Evolutionary conservation across 2,329 filamentous ascomycete species (phyloP).

Genomic region (Parascedosporium putredinis): DNA sequence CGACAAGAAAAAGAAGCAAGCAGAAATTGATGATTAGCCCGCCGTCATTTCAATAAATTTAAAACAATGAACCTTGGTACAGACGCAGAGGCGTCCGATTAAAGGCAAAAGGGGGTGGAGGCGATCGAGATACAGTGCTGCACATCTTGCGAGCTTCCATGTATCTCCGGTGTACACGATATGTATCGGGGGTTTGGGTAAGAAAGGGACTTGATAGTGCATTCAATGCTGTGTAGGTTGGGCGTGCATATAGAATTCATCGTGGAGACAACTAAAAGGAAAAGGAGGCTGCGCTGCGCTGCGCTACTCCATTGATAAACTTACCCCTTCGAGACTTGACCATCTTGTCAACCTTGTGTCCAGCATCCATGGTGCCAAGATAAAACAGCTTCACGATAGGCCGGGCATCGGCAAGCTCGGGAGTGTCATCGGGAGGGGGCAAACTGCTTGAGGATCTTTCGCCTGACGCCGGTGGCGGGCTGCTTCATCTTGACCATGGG

Average conservation of each 20-base stretch:
- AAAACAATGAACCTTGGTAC: neutral
- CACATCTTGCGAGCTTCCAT: neutral
- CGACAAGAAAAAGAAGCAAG: slow-evolving; percentile 14
- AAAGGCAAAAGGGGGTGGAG: too few species aligned
- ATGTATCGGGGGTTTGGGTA: neutral
- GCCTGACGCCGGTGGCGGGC: slow-evolving; percentile 85
- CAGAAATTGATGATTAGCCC: slow-evolving; percentile 12
- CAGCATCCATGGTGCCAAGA: slow-evolving; percentile 88
- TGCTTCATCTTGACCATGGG: slow-evolving; percentile 93
- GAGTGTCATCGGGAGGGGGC: slow-evolving; percentile 95
- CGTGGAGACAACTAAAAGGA: too few species aligned
- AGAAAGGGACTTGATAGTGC: neutral
- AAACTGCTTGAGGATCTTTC: slow-evolving; percentile 97
- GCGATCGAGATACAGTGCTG: too few species aligned
- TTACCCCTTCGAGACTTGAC: slow-evolving; percentile 86
- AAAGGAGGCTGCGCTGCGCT: too few species aligned
- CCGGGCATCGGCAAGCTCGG: slow-evolving; percentile 80
- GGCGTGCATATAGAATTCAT: too few species aligned
- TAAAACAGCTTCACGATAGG: slow-evolving; percentile 95
- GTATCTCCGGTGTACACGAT: neutral
- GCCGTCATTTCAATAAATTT: too few species aligned
- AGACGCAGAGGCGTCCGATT: too few species aligned
- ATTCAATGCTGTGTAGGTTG: too few species aligned
- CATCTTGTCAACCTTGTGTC: slow-evolving; percentile 89
- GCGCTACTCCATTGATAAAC: too few species aligned